Evolutionary conservation across 2,329 filamentous ascomycete species (phyloP).

Genomic region (Aureobasidium sp.): DNA sequence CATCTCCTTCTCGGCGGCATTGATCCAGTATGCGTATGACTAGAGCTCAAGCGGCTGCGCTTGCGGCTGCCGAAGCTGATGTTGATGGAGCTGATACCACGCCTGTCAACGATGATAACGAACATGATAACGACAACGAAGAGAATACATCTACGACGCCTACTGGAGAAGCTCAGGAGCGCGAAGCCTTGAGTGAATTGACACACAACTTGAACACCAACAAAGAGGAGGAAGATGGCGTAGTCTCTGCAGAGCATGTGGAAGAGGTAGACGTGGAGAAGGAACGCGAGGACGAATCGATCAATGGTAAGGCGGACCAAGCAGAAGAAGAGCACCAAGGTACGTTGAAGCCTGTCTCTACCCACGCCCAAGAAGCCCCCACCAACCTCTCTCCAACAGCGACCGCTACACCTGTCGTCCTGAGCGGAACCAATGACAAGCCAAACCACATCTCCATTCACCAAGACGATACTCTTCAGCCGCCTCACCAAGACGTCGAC

Average conservation of each 20-base stretch:
- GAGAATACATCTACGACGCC: background rate
- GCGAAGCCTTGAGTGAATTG: conserved; percentile 36
- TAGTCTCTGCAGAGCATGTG: background rate
- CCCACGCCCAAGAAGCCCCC: background rate
- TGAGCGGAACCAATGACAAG: background rate
- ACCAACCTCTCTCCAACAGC: background rate
- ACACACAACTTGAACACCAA: conserved; percentile 27
- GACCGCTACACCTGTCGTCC: background rate
- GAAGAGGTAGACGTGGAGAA: background rate
- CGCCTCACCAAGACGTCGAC: conserved; percentile 22
- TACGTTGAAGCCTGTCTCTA: background rate
- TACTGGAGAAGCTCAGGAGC: conserved; percentile 20
- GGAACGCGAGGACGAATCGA: conserved; percentile 17
- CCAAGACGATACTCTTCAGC: conserved; percentile 1
- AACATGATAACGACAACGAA: conserved; percentile 2
- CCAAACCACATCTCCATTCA: background rate
- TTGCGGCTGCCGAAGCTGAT: conserved; percentile 22
- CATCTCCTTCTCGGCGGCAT: background rate
- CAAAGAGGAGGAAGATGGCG: background rate
- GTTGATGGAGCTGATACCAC: background rate
- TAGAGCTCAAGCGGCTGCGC: conserved; percentile 34
- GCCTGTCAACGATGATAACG: background rate
- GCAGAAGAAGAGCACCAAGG: background rate
- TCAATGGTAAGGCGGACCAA: conserved; percentile 16
- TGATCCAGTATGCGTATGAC: conserved; percentile 35